A percentile compares a stretch with the other conserved stretches of the same genome.
These are phyloP conservation scores for Citrullus mucosospermus DNA, from an alignment of 306 rosid species.

Conservation along the genomic window DNA sequence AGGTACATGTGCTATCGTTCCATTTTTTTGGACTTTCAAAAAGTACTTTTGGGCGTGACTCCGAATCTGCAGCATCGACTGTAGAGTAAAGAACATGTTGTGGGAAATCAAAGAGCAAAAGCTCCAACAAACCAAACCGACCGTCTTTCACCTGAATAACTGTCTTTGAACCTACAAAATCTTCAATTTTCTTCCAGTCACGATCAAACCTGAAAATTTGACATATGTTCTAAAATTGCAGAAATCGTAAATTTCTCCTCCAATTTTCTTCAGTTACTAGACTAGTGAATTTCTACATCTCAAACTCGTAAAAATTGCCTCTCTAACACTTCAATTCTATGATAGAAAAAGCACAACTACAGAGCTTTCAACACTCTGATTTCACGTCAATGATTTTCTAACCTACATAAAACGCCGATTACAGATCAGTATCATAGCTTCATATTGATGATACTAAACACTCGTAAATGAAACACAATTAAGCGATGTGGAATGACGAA, in stretches of 20 bases:
- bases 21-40: slow-evolving; percentile 82
- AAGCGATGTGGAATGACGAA: neutral
- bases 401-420: neutral
- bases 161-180: slow-evolving; percentile 83
- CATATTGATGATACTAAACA: neutral
- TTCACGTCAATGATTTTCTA: neutral
- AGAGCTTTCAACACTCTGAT: neutral
- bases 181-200: slow-evolving; percentile 98
- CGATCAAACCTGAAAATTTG: slow-evolving; percentile 57
- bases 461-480: neutral
- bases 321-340: neutral
- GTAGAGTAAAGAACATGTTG: slow-evolving; percentile 2
- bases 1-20: slow-evolving; percentile 81
- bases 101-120: slow-evolving; percentile 3
- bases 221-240: neutral
- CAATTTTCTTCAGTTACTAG: neutral
- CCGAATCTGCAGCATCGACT: slow-evolving; percentile 41
- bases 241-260: neutral
- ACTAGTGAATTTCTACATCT: neutral
- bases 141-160: slow-evolving; percentile 70
- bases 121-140: neutral
- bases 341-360: neutral
- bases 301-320: neutral
- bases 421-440: neutral
- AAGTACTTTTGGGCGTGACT: slow-evolving; percentile 94